phyloP scores from a whole-genome alignment of 192 early-diverging fungal species.

The Lobosporangium transversale region DNA sequence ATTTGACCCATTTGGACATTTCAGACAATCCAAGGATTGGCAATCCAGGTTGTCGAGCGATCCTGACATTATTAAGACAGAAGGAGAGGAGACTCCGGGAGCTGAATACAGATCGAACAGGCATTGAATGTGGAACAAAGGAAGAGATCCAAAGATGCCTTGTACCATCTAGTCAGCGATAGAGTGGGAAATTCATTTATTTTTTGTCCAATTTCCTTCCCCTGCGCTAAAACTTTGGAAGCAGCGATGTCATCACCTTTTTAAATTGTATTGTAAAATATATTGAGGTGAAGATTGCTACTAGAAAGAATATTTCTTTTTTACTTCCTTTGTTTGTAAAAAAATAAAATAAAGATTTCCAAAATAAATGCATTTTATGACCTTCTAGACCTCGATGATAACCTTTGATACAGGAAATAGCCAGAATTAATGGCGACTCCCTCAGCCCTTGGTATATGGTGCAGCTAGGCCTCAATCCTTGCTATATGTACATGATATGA shows the following conservation, averaged over 20 bases:
- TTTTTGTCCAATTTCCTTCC: no score
- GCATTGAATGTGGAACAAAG: not conserved
- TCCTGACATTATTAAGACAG: slow-evolving; percentile 6
- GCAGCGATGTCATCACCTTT: not conserved
- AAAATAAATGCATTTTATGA: no score
- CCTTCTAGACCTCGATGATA: no score
- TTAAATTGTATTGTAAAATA: not conserved
- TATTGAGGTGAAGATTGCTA: not conserved
- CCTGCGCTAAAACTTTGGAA: not conserved
- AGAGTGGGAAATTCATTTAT: not conserved
- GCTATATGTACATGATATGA: no score
- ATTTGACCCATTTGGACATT: slow-evolving; percentile 8
- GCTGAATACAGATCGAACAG: slow-evolving; percentile 5
- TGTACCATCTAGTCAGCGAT: not conserved
- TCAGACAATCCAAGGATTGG: slow-evolving; percentile 12
- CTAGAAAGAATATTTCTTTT: no score
- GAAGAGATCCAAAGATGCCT: not conserved
- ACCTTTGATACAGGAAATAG: no score
- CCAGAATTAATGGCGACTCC: no score
- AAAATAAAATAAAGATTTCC: no score
- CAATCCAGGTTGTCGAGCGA: slow-evolving; percentile 2
- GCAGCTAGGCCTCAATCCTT: no score
- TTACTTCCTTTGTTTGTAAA: no score
- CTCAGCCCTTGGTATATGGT: no score
- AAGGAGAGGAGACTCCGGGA: not conserved